These are phyloP conservation scores for Kodamaea anthophila DNA, from an alignment of 1,139 yeast genomes.

Conservation along the genomic window DNA sequence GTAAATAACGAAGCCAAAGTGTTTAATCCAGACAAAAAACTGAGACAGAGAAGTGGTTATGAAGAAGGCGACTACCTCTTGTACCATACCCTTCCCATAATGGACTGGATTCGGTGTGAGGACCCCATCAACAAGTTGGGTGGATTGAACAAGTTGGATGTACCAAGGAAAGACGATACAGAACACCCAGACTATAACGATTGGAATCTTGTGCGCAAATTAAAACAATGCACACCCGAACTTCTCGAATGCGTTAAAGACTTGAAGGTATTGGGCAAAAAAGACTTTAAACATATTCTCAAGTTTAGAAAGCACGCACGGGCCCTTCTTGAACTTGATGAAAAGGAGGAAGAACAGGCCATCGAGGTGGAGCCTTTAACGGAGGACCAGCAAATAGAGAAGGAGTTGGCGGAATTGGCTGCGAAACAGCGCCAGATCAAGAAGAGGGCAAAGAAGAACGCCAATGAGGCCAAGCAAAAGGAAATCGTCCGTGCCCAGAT, in stretches of 20 bases:
- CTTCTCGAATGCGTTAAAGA: slow-evolving; percentile 80
- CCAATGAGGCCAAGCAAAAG: slow-evolving; percentile 79
- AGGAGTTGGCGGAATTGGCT: slow-evolving; percentile 69
- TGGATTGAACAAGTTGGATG: slow-evolving; percentile 49
- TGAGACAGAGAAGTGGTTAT: slow-evolving; percentile 92
- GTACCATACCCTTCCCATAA: slow-evolving; percentile 64
- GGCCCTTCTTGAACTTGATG: slow-evolving; percentile 66
- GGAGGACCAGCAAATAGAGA: slow-evolving; percentile 86
- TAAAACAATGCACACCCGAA: slow-evolving; percentile 74
- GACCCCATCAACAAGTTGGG: slow-evolving; percentile 87
- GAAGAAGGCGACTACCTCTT: slow-evolving; percentile 87
- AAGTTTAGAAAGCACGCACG: slow-evolving; percentile 89
- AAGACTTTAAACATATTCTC: slow-evolving; percentile 78
- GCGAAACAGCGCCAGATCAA: slow-evolving; percentile 63
- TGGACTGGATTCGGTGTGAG: slow-evolving; percentile 75
- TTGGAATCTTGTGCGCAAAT: slow-evolving; percentile 62
- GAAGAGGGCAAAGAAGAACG: slow-evolving; percentile 76
- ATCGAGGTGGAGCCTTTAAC: slow-evolving; percentile 66
- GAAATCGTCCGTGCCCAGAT: slow-evolving; percentile 90
- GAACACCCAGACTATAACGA: too few species aligned
- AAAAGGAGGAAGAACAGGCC: slow-evolving; percentile 37
- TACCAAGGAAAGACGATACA: slow-evolving; percentile 38
- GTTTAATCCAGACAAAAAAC: slow-evolving; percentile 87
- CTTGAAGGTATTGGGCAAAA: slow-evolving; percentile 87
- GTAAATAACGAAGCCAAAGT: slow-evolving; percentile 87